A percentile compares a stretch with the other conserved stretches of the same genome.
Conservation (phyloP, 2,329 filamentous ascomycete species). For the Lojkania enalia region DNA sequence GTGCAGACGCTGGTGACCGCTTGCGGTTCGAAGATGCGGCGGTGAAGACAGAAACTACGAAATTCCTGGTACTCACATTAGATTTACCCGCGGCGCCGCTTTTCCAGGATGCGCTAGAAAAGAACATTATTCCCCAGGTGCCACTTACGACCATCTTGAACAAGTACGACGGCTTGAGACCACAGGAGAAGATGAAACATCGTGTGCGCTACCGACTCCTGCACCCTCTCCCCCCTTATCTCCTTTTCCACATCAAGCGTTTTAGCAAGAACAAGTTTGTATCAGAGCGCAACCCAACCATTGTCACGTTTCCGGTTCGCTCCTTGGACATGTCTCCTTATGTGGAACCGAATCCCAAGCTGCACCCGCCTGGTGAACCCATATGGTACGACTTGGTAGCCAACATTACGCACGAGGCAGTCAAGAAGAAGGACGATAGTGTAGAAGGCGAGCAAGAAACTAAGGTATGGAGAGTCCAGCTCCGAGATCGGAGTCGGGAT, state of each 20-base stretch:
- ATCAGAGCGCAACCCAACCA: conserved; percentile 92
- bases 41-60: conserved; percentile 74
- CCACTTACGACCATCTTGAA: conserved; percentile 74
- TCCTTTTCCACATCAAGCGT: conserved; percentile 94
- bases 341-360: conserved; percentile 79
- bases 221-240: conserved; percentile 87
- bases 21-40: conserved; percentile 91
- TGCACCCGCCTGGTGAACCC: conserved; percentile 74
- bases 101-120: conserved; percentile 92
- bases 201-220: conserved; percentile 86
- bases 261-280: conserved; percentile 98
- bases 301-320: conserved; percentile 90
- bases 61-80: conserved; percentile 89
- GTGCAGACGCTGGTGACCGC: conserved; percentile 83
- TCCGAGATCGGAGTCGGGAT: conserved; percentile 76
- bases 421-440: conserved; percentile 73
- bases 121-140: conserved; percentile 94
- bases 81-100: conserved; percentile 90
- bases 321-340: conserved; percentile 87
- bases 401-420: conserved; percentile 87
- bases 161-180: conserved; percentile 88
- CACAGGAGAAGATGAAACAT: conserved; percentile 87
- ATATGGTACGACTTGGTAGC: conserved; percentile 95
- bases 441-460: conserved; percentile 89
- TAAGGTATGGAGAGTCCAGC: conserved; percentile 93